Evolutionary conservation across 805 yeast species (phyloP), one percentile per base, ranked within the genome.

Genomic region (Kodamaea nitidulidarum): DNA sequence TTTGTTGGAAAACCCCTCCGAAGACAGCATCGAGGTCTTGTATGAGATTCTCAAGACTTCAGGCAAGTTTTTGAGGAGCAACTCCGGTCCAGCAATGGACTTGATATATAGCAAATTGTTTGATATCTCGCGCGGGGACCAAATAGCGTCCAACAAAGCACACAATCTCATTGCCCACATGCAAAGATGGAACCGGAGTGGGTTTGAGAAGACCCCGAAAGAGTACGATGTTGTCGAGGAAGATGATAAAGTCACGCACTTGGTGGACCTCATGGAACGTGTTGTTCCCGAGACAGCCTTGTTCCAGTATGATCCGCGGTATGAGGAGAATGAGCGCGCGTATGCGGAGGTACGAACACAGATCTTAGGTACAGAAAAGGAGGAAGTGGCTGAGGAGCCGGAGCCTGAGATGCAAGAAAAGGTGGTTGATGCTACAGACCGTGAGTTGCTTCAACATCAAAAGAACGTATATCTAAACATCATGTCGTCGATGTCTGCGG

Each of bases 401-500:
- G 32, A n/a, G 15, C 24, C 21, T 4, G 38, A 21, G 15, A 12
- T 7, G 20, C 16, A 15, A 7, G 35, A 27, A 9, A 27, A 36
- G 35, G 35, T 39, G 3, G 35, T 69, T 29, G 96, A 90, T 57
- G 60, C 83, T 69, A 84, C 95, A 0, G 82, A 82, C 34, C 62
- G 80, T 0, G 77, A 77, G 17, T 60, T 80, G 21, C 66, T 79
- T 2, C 78, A 80, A 36, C 78, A 79, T 48, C 87, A 87, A 49
- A 87, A 87, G 50, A 75, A 75, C 1, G 83, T 91, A 2, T 91
- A 91, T 51, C 63, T 90, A 20, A 82, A 91, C 0, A 66, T 93
- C 7, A 88, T 86, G 82, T 87, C 96, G 15, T 80, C 95, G 43
- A 76, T 91, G 81, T 81, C 95, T 0, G 80, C 90, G 4, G 95